These are phyloP conservation scores for Coniochaeta prunicola DNA, from an alignment of 2,329 filamentous ascomycete genomes.

Conservation along the genomic window DNA sequence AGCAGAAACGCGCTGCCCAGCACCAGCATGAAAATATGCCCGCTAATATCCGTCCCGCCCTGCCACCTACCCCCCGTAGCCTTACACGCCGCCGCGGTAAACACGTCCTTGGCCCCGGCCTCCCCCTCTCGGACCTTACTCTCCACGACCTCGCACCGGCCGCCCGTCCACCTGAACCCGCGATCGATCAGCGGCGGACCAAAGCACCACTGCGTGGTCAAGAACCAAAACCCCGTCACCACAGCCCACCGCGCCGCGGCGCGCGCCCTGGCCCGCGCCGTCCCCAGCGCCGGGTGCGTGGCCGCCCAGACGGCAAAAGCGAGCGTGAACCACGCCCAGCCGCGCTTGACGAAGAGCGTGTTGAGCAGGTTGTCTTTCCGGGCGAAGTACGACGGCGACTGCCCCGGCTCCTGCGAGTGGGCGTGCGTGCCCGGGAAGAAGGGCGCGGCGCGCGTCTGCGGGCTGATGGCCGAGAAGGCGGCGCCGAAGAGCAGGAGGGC, in stretches of 20 bases:
- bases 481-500: constrained; percentile 72
- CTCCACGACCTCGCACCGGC: constrained; percentile 62
- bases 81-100: constrained; percentile 77
- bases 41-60: constrained; percentile 94
- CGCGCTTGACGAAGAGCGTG: constrained; percentile 84
- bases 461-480: constrained; percentile 71
- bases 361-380: constrained; percentile 93
- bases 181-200: constrained; percentile 86
- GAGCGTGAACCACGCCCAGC: constrained; percentile 84
- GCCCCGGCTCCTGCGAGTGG: constrained; percentile 41
- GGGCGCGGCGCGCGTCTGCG: constrained; percentile 54
- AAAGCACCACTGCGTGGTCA: constrained; percentile 96
- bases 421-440: constrained; percentile 59
- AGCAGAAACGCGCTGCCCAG: constrained; percentile 74
- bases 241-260: constrained; percentile 62
- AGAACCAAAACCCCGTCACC: constrained; percentile 72
- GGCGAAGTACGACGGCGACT: constrained; percentile 80
- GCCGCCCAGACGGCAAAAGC: constrained; percentile 65
- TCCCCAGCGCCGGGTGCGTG: constrained; percentile 52
- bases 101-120: constrained; percentile 39
- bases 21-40: constrained; percentile 89
- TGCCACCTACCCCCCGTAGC: constrained; percentile 75
- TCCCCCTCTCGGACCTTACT: constrained; percentile 38
- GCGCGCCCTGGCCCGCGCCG: constrained; percentile 27
- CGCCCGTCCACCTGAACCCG: constrained; percentile 81